These are phyloP conservation scores for Clarkia xantiana DNA, from an alignment of 345 rosid species.

Conservation along the genomic window DNA sequence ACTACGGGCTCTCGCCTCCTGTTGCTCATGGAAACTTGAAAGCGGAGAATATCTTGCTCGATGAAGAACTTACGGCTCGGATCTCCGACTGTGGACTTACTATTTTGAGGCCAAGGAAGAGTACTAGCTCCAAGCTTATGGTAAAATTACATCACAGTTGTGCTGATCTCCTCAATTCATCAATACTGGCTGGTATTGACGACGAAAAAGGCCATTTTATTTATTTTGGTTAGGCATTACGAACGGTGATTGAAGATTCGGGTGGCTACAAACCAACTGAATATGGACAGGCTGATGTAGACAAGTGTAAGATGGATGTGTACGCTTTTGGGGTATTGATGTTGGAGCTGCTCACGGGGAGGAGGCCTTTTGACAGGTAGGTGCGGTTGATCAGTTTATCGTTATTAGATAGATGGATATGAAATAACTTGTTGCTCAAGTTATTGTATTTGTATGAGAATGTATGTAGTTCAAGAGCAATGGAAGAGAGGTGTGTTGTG, in stretches of 20 bases:
- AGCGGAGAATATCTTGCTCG: constrained; percentile 71
- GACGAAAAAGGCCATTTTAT: no score
- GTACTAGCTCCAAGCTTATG: constrained; percentile 58
- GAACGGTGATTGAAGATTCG: constrained; percentile 42
- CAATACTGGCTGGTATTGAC: no score
- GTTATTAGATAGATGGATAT: background rate
- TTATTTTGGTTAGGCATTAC: constrained; percentile 31
- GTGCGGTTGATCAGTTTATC: background rate
- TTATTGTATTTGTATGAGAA: background rate
- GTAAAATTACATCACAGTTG: no score
- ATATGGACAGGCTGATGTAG: constrained; percentile 50
- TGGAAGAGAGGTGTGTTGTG: constrained; percentile 50
- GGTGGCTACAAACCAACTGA: constrained; percentile 66
- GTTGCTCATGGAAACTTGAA: constrained; percentile 66
- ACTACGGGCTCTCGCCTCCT: constrained; percentile 53
- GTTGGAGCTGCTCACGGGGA: constrained; percentile 78
- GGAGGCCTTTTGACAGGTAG: constrained; percentile 62
- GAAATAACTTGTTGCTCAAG: background rate
- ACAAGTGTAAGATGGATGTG: constrained; percentile 50
- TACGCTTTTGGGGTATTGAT: constrained; percentile 83
- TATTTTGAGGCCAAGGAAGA: constrained; percentile 57
- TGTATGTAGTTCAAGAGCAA: constrained; percentile 42
- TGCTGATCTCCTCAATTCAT: no score
- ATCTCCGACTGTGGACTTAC: constrained; percentile 66
- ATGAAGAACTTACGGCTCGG: constrained; percentile 61